These are phyloP conservation scores for Crithidia thermophila DNA, from an alignment of 208 protist genomes.

Conservation along the genomic window DNA sequence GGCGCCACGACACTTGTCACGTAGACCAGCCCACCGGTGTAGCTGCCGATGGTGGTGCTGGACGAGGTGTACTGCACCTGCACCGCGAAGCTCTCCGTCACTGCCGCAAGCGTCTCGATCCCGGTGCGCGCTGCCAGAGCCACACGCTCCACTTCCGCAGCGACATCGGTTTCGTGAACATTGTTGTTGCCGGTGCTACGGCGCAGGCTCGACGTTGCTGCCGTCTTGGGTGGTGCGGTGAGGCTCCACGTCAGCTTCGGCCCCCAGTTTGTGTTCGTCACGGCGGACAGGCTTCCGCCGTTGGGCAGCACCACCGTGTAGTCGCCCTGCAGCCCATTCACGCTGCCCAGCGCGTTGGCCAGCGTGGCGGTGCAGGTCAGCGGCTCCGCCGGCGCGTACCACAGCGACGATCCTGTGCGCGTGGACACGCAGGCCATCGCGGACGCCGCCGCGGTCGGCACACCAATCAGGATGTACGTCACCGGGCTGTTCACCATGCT, in stretches of 20 bases:
- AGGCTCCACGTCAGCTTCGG: constrained; percentile 32
- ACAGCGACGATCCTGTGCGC: constrained; percentile 45
- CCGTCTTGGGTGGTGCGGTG: constrained; percentile 31
- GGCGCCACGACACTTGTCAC: constrained; percentile 33
- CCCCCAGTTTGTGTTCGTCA: constrained; percentile 22
- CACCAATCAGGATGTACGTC: constrained; percentile 63
- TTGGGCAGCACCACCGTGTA: constrained; percentile 56
- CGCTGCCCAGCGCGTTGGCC: constrained; percentile 37
- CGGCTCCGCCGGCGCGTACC: constrained; percentile 55
- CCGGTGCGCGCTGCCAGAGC: neutral
- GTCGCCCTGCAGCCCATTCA: constrained; percentile 68
- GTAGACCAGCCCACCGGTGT: constrained; percentile 55
- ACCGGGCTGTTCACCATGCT: constrained; percentile 71
- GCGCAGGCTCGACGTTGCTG: neutral
- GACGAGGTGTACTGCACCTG: constrained; percentile 31
- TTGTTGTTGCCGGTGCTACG: no score
- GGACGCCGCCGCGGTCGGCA: constrained; percentile 48
- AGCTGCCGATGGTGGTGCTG: constrained; percentile 23
- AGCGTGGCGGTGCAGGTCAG: constrained; percentile 57
- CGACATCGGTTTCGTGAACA: no score
- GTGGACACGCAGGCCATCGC: constrained; percentile 47
- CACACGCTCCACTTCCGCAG: no score
- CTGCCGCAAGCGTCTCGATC: constrained; percentile 10
- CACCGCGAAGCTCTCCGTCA: constrained; percentile 34
- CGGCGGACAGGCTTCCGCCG: constrained; percentile 40